Percentiles rank a stretch among this genome's conserved stretches.
Evolutionary conservation across 2,329 filamentous ascomycete species (phyloP).

Genomic region (Aureobasidium namibiae): DNA sequence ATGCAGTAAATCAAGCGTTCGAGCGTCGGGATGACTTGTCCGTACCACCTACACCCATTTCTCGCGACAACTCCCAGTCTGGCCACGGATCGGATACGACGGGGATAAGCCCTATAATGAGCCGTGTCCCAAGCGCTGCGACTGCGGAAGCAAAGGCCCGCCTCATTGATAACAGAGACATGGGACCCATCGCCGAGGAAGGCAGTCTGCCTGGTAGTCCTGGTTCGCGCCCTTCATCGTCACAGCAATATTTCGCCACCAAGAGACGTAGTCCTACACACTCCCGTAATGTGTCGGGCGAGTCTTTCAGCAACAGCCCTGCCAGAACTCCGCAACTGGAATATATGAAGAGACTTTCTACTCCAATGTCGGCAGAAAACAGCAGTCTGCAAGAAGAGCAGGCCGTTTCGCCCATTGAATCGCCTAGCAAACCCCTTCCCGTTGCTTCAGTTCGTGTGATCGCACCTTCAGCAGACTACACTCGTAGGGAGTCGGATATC

Average conservation of each 20-base stretch:
- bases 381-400: background rate
- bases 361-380: conserved; percentile 15
- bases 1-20: conserved; percentile 58
- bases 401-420: background rate
- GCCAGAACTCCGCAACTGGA: conserved; percentile 50
- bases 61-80: conserved; percentile 32
- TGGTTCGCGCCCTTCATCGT: conserved; percentile 27
- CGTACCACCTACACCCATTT: conserved; percentile 44
- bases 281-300: conserved; percentile 15
- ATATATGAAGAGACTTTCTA: conserved; percentile 26
- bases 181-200: conserved; percentile 50
- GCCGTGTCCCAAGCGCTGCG: conserved; percentile 41
- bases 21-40: conserved; percentile 47
- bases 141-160: conserved; percentile 30
- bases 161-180: conserved; percentile 24
- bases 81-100: conserved; percentile 35
- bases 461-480: conserved; percentile 19
- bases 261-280: conserved; percentile 32
- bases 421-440: background rate
- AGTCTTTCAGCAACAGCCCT: conserved; percentile 42
- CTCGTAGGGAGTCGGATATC: conserved; percentile 30
- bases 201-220: conserved; percentile 20
- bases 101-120: conserved; percentile 59
- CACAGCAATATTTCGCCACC: conserved; percentile 23
- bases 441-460: conserved; percentile 1